phyloP scores from a whole-genome alignment of 306 rosid species.

The Cucurbita argyrosperma region DNA sequence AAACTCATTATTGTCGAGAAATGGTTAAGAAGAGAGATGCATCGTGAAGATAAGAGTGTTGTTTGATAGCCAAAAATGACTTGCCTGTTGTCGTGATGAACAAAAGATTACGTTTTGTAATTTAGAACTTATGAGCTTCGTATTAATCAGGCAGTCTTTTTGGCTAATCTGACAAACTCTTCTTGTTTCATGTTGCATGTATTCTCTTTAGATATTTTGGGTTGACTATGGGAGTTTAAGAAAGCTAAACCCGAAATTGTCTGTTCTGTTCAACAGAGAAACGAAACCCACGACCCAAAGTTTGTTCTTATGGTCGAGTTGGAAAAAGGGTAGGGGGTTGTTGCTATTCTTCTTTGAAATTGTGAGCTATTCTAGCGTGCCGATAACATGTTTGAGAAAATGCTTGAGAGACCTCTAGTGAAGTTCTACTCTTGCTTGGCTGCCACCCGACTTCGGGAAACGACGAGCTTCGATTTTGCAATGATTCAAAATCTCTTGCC shows the following conservation, averaged over 20 bases:
- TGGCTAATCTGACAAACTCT: not conserved
- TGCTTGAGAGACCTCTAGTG: slow-evolving; percentile 11
- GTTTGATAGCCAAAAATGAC: slow-evolving; percentile 2
- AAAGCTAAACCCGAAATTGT: slow-evolving; percentile 31
- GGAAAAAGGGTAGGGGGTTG: slow-evolving; percentile 24
- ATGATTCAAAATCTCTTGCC: not conserved
- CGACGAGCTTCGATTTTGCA: not conserved
- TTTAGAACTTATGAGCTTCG: not conserved
- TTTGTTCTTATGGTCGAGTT: slow-evolving; percentile 35
- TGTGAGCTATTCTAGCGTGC: slow-evolving; percentile 16
- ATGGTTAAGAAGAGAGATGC: not conserved
- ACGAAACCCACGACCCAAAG: slow-evolving; percentile 17
- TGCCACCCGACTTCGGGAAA: not conserved
- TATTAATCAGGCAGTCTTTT: not conserved
- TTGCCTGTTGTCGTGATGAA: not conserved
- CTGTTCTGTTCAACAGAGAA: slow-evolving; percentile 18
- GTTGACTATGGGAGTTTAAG: not conserved
- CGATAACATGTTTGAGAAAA: slow-evolving; percentile 17
- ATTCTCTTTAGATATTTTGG: not conserved
- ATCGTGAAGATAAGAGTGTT: not conserved
- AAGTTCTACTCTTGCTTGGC: not conserved
- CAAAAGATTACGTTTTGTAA: not conserved
- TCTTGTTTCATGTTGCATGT: not conserved
- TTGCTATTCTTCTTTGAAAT: slow-evolving; percentile 32
- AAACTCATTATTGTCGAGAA: not conserved